These are phyloP conservation scores for Pelargonium exstipulatum DNA, from an alignment of 441 rosid genomes.

Conservation along the genomic window DNA sequence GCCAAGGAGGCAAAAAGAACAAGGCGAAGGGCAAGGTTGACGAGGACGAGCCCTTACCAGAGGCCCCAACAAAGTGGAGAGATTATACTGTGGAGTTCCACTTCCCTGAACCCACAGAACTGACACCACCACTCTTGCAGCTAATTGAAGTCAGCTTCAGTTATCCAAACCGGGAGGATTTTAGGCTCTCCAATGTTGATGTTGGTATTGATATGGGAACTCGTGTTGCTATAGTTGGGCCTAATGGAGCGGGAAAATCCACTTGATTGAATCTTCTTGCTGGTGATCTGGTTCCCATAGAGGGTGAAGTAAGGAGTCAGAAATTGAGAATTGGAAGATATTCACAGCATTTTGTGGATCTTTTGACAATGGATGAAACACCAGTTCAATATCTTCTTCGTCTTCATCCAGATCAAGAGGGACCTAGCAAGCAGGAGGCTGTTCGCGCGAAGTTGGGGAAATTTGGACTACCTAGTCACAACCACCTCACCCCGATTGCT, in stretches of 20 bases:
- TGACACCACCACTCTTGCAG: constrained; percentile 85
- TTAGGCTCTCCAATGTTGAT: constrained; percentile 66
- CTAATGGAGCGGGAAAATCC: constrained; percentile 92
- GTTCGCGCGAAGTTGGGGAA: constrained; percentile 94
- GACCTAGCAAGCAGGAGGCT: constrained; percentile 81
- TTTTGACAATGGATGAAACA: constrained; percentile 82
- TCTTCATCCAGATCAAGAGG: constrained; percentile 92
- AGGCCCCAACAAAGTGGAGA: constrained; percentile 80
- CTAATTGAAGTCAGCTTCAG: constrained; percentile 77
- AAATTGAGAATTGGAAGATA: constrained; percentile 85
- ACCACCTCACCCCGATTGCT: constrained; percentile 73
- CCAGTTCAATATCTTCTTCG: constrained; percentile 92
- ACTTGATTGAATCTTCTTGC: constrained; percentile 89
- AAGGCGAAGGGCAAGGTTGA: constrained; percentile 64
- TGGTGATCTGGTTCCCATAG: constrained; percentile 70
- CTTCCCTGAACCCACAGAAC: constrained; percentile 92
- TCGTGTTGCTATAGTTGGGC: constrained; percentile 85
- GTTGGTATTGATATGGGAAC: constrained; percentile 97
- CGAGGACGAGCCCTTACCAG: constrained; percentile 57
- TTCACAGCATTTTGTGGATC: constrained; percentile 87
- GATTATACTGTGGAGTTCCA: constrained; percentile 86
- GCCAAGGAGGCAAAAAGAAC: constrained; percentile 56
- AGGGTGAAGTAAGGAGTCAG: constrained; percentile 78
- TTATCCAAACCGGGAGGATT: constrained; percentile 74
- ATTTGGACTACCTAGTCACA: constrained; percentile 85